A percentile compares a stretch with the other conserved stretches of the same genome.
phyloP scores from a whole-genome alignment of 257 asterid species.

The Nicotiana undulata region DNA sequence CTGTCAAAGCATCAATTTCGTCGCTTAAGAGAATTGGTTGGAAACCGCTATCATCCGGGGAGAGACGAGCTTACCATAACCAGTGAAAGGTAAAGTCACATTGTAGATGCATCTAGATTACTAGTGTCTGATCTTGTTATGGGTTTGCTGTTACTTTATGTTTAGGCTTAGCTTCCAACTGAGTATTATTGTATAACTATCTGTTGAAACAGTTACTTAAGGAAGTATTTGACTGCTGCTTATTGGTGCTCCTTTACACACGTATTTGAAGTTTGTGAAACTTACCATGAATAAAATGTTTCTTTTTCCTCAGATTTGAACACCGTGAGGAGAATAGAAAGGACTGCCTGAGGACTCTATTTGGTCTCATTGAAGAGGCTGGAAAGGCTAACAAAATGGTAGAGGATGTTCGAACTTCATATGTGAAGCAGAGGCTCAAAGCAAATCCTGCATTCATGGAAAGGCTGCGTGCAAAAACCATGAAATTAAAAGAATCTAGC shows the following conservation, averaged over 20 bases:
- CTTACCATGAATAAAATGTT: background rate
- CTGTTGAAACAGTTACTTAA: background rate
- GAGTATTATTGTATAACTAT: background rate
- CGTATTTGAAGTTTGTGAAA: background rate
- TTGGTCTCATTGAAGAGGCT: conserved; percentile 72
- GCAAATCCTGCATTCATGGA: conserved; percentile 78
- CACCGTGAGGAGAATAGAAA: conserved; percentile 92
- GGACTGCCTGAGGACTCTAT: conserved; percentile 85
- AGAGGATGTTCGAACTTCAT: conserved; percentile 51
- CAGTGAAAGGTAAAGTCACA: conserved; percentile 64
- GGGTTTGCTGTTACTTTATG: background rate
- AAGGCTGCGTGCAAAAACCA: conserved; percentile 52
- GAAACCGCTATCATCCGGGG: conserved; percentile 78
- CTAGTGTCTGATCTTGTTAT: background rate
- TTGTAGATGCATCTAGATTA: background rate
- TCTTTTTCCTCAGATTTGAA: conserved; percentile 49
- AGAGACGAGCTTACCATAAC: conserved; percentile 89
- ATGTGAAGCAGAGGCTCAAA: conserved; percentile 60
- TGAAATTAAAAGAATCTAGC: conserved; percentile 21
- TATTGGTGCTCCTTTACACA: background rate
- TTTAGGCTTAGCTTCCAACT: background rate
- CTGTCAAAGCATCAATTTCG: conserved; percentile 62
- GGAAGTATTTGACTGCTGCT: background rate
- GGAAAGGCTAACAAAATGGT: conserved; percentile 64
- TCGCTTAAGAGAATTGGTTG: conserved; percentile 78